Conservation (phyloP, 768 basidiomycete species). For the Rhizopogon vesiculosus region DNA sequence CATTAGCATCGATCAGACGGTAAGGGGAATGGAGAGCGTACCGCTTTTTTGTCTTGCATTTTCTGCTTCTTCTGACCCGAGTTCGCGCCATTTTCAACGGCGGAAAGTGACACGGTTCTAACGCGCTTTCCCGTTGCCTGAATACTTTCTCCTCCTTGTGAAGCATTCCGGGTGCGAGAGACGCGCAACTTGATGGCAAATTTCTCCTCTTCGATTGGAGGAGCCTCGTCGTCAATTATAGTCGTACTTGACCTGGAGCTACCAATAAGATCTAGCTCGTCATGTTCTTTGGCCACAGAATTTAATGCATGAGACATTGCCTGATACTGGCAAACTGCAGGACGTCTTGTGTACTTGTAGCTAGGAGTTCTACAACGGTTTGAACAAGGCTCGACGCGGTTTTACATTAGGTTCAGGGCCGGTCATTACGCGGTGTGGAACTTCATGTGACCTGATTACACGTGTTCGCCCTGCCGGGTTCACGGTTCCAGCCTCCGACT, state of each 20-base stretch:
- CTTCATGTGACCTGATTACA: too few species aligned
- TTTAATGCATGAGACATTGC: neutral
- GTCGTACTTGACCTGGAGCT: conserved; percentile 22
- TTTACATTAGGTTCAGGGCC: neutral
- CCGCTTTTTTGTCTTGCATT: conserved; percentile 36
- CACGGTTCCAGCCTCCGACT: too few species aligned
- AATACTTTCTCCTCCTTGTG: neutral
- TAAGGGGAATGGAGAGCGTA: conserved; percentile 12
- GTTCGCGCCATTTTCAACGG: neutral
- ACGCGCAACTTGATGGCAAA: conserved; percentile 7
- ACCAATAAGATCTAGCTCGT: conserved; percentile 26
- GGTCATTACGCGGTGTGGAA: neutral
- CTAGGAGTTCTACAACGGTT: neutral
- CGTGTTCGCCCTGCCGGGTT: too few species aligned
- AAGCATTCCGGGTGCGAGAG: neutral
- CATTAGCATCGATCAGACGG: neutral
- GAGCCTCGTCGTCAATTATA: conserved; percentile 23
- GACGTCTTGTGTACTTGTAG: neutral
- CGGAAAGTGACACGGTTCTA: conserved; percentile 6
- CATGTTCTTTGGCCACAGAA: conserved; percentile 3
- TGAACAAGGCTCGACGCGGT: neutral
- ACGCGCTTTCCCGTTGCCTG: conserved; percentile 12
- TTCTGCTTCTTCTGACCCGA: conserved; percentile 25
- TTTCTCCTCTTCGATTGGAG: conserved; percentile 7
- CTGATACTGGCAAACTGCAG: neutral